phyloP scores from a whole-genome alignment of 225 moss, liverwort and hornwort genomes.

The Lunularia cruciata region DNA sequence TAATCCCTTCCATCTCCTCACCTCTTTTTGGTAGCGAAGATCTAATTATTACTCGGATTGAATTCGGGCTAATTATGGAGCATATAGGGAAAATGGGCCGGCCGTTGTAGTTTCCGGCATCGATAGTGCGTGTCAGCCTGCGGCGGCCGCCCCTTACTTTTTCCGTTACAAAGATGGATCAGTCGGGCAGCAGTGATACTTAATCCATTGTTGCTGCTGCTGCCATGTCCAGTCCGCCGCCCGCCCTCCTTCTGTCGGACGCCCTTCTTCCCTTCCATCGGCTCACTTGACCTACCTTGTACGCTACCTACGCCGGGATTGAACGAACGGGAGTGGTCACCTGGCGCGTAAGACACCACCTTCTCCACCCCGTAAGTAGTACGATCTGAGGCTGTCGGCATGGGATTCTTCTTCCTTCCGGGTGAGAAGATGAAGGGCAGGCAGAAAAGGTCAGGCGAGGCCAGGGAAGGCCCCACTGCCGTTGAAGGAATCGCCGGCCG shows the following conservation, averaged over 20 bases:
- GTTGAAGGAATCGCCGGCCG: slow-evolving; percentile 16
- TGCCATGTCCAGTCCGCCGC: background rate
- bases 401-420: background rate
- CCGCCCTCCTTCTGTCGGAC: background rate
- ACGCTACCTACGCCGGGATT: background rate
- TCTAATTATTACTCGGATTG: background rate
- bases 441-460: background rate
- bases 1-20: background rate
- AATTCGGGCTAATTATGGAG: background rate
- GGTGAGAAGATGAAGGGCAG: too few species aligned
- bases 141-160: slow-evolving; percentile 15
- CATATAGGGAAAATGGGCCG: slow-evolving; percentile 1
- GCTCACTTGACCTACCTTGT: background rate
- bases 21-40: background rate
- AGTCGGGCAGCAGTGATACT: slow-evolving; percentile 5
- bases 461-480: slow-evolving; percentile 11
- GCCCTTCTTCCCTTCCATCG: background rate
- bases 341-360: background rate
- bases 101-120: background rate
- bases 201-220: background rate
- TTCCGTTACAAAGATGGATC: background rate
- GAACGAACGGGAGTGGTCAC: background rate
- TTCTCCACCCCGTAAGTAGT: background rate
- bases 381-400: background rate
- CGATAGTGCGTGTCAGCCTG: slow-evolving; percentile 12